These are phyloP conservation scores for Lasiodiplodia sp. DNA, from an alignment of 2,329 filamentous ascomycete species.

Conservation along the genomic window DNA sequence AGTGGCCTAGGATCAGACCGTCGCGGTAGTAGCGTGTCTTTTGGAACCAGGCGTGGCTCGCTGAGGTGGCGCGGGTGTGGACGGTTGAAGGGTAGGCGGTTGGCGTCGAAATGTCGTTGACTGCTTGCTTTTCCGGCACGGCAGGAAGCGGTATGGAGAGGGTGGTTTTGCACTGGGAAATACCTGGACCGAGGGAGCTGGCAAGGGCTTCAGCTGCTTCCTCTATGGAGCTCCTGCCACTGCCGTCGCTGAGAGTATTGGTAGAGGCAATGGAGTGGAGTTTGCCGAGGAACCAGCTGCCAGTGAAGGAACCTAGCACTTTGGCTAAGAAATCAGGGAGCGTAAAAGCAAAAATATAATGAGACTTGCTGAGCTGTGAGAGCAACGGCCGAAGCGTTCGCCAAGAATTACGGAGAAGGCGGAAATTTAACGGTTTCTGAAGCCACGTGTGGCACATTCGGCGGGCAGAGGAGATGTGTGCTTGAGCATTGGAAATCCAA, in stretches of 20 bases:
- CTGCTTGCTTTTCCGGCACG: constrained; percentile 10
- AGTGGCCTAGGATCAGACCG: constrained; percentile 52
- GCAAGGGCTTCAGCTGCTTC: constrained; percentile 58
- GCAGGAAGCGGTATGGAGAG: constrained; percentile 35
- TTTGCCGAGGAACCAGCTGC: constrained; percentile 56
- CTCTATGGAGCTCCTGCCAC: constrained; percentile 31
- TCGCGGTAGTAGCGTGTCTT: constrained; percentile 64
- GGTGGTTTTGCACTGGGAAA: constrained; percentile 47
- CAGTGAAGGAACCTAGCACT: constrained; percentile 57
- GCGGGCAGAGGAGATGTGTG: constrained; percentile 50
- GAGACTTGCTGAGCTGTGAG: constrained; percentile 57
- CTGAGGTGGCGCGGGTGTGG: constrained; percentile 14
- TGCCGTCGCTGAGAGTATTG: constrained; percentile 32
- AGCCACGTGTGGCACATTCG: constrained; percentile 60
- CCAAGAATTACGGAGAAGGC: constrained; percentile 54
- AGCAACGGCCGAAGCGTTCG: constrained; percentile 55
- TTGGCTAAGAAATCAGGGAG: constrained; percentile 55
- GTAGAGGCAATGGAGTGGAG: constrained; percentile 50
- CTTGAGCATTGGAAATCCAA: constrained; percentile 50
- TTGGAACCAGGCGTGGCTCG: constrained; percentile 56
- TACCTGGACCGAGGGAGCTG: constrained; percentile 59
- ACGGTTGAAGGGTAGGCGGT: constrained; percentile 21
- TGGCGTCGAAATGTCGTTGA: constrained; percentile 6
- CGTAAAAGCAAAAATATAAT: constrained; percentile 64
- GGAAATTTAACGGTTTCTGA: constrained; percentile 53